These are phyloP conservation scores for Larix kaempferi DNA, from an alignment of 75 land plant species.

Conservation along the genomic window DNA sequence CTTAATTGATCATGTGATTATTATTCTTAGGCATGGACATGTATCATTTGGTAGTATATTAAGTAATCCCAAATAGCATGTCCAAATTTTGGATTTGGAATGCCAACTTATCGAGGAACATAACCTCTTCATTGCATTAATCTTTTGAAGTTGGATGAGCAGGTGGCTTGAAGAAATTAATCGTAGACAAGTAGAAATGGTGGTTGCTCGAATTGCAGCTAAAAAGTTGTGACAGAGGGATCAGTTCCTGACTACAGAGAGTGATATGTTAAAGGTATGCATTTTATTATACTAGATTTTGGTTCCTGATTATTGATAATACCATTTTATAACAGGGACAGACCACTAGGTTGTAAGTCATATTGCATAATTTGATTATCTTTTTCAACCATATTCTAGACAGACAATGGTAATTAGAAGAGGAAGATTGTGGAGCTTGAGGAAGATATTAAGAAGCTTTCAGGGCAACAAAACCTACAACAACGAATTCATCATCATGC, in stretches of 20 bases:
- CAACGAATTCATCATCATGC: conserved; percentile 96
- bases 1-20: background rate
- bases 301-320: no score
- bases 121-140: background rate
- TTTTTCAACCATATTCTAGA: conserved; percentile 26
- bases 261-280: conserved; percentile 78
- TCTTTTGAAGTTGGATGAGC: background rate
- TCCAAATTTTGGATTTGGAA: background rate
- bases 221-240: conserved; percentile 77
- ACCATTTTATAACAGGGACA: no score
- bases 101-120: background rate
- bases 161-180: conserved; percentile 96
- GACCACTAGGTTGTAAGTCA: no score
- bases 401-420: conserved; percentile 63
- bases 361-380: no score
- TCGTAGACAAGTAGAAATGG: conserved; percentile 69
- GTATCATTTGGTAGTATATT: background rate
- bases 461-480: conserved; percentile 93
- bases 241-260: conserved; percentile 63
- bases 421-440: conserved; percentile 67
- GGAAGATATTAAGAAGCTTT: conserved; percentile 71
- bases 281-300: background rate
- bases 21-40: background rate
- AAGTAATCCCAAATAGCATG: background rate
- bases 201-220: conserved; percentile 59